Conservation (phyloP, 345 rosid species). For the Dipteronia dyeriana region DNA sequence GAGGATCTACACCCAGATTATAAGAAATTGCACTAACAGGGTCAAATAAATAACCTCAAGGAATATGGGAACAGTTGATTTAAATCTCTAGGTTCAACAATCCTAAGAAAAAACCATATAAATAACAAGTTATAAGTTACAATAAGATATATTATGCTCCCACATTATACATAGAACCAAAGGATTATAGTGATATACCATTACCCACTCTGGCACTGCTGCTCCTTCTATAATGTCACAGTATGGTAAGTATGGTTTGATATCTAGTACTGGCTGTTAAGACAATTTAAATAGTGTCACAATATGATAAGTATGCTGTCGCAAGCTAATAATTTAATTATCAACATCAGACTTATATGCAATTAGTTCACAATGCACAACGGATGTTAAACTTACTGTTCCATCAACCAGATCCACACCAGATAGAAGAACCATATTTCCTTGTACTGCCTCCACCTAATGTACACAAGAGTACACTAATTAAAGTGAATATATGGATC, state of each 20-base stretch:
- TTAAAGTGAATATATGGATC: background rate
- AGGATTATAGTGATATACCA: slow-evolving; percentile 41
- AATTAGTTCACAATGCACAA: background rate
- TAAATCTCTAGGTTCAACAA: background rate
- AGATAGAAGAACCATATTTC: slow-evolving; percentile 70
- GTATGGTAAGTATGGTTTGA: slow-evolving; percentile 90
- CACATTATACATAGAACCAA: background rate
- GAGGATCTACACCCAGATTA: background rate
- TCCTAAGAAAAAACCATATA: background rate
- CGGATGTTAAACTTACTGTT: slow-evolving; percentile 57
- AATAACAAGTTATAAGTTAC: slow-evolving; percentile 4
- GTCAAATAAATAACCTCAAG: background rate
- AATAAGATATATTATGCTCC: background rate
- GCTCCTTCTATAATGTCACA: slow-evolving; percentile 78
- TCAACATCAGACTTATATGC: background rate
- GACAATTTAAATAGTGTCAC: slow-evolving; percentile 17
- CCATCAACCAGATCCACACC: slow-evolving; percentile 97
- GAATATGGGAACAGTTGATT: background rate
- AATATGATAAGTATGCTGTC: background rate
- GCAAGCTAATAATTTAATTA: slow-evolving; percentile 2
- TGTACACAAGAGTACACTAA: slow-evolving; percentile 6
- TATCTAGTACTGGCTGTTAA: slow-evolving; percentile 76
- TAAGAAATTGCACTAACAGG: background rate
- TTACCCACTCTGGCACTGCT: slow-evolving; percentile 77
- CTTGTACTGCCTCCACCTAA: slow-evolving; percentile 81